Evolutionary conservation across 208 protist species (phyloP).

Genomic region (Leishmania tropica): DNA sequence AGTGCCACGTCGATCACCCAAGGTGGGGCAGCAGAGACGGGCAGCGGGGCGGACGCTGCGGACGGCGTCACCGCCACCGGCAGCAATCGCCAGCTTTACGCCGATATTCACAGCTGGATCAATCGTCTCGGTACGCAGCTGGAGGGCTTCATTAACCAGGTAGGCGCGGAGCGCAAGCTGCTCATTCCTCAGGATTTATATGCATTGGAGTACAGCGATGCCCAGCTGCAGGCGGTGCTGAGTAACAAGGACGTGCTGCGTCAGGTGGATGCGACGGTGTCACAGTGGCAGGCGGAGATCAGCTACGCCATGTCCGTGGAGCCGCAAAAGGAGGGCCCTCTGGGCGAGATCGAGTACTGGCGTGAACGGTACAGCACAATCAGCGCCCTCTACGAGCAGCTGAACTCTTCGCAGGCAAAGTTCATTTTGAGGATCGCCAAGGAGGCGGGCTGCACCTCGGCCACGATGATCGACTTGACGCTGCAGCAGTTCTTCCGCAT

Average conservation of each 20-base stretch:
- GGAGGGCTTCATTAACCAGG: slow-evolving; percentile 86
- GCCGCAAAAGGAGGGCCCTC: slow-evolving; percentile 91
- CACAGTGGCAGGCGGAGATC: slow-evolving; percentile 92
- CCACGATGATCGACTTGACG: slow-evolving; percentile 89
- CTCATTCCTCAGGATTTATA: slow-evolving; percentile 82
- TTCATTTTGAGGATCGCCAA: slow-evolving; percentile 93
- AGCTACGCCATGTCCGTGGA: slow-evolving; percentile 91
- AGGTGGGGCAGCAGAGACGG: background rate
- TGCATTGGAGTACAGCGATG: slow-evolving; percentile 75
- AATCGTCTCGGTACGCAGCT: slow-evolving; percentile 89
- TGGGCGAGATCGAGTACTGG: slow-evolving; percentile 98
- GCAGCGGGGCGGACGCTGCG: slow-evolving; percentile 5
- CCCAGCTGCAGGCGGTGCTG: slow-evolving; percentile 73
- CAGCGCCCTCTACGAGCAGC: slow-evolving; percentile 96
- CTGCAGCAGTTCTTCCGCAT: slow-evolving; percentile 94
- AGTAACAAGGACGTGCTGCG: slow-evolving; percentile 87
- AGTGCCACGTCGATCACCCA: background rate
- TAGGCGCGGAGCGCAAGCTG: slow-evolving; percentile 88
- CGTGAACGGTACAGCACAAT: slow-evolving; percentile 95
- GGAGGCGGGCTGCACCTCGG: slow-evolving; percentile 88
- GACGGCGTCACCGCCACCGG: slow-evolving; percentile 27
- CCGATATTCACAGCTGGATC: slow-evolving; percentile 87
- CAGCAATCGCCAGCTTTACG: slow-evolving; percentile 78
- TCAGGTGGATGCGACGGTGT: slow-evolving; percentile 87
- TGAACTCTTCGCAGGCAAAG: slow-evolving; percentile 94